Evolutionary conservation across 768 basidiomycete species (phyloP).

Genomic region (Psilocybe subaeruginosa): DNA sequence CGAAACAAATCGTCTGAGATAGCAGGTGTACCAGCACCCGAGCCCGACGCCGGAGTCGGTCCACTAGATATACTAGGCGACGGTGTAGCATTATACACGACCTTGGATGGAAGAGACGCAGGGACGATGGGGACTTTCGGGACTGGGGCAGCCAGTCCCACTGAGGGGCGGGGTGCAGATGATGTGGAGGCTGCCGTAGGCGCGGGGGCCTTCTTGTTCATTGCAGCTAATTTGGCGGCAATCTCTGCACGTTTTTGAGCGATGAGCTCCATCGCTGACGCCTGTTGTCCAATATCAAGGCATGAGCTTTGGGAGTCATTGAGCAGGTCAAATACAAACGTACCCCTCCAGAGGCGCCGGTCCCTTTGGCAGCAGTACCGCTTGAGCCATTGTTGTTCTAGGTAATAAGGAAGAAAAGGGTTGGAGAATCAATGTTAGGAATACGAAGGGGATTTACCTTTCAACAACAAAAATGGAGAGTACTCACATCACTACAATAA

Average conservation of each 20-base stretch:
- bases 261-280: constrained; percentile 67
- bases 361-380: no score
- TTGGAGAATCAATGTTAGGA: not conserved
- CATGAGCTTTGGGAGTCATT: no score
- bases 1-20: constrained; percentile 67
- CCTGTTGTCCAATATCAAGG: constrained; percentile 26
- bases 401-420: not conserved
- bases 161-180: constrained; percentile 13
- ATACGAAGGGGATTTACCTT: not conserved
- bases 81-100: constrained; percentile 34
- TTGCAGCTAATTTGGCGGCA: constrained; percentile 81
- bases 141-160: constrained; percentile 41
- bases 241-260: constrained; percentile 86
- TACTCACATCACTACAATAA: not conserved
- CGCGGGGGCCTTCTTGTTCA: constrained; percentile 45
- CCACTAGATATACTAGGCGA: constrained; percentile 39
- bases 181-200: constrained; percentile 23
- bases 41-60: constrained; percentile 44
- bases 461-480: not conserved
- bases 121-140: constrained; percentile 41
- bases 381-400: not conserved
- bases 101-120: constrained; percentile 30
- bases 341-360: no score
- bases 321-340: no score
- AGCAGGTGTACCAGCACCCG: constrained; percentile 42